Evolutionary conservation across 2,329 filamentous ascomycete species (phyloP).

Genomic region (Fusarium agapanthi): DNA sequence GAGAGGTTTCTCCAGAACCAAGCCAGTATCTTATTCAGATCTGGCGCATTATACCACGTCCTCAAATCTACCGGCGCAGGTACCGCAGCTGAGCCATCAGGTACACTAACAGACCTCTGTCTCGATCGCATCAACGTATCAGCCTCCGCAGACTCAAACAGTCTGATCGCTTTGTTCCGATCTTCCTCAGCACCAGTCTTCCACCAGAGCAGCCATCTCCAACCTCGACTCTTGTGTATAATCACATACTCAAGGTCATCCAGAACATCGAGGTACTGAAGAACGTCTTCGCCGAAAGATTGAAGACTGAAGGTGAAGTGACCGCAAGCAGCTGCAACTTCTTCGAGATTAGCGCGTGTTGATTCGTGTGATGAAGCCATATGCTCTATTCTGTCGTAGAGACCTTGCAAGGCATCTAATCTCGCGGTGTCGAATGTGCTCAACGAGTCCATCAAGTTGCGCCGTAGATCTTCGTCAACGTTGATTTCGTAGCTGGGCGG

Average conservation of each 20-base stretch:
- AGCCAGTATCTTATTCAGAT: conserved; percentile 28
- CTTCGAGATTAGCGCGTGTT: conserved; percentile 84
- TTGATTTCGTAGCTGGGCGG: conserved; percentile 55
- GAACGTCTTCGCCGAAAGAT: conserved; percentile 89
- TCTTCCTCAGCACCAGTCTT: conserved; percentile 23
- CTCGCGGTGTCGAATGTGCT: conserved; percentile 94
- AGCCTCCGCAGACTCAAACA: conserved; percentile 50
- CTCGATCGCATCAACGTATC: conserved; percentile 27
- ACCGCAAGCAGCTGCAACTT: conserved; percentile 93
- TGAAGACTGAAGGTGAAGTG: conserved; percentile 94
- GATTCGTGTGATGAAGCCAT: conserved; percentile 61
- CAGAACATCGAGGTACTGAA: conserved; percentile 80
- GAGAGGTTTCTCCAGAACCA: conserved; percentile 42
- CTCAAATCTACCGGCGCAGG: conserved; percentile 1
- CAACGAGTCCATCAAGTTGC: conserved; percentile 81
- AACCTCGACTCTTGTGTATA: conserved; percentile 69
- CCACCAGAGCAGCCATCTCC: conserved; percentile 90
- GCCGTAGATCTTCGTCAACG: conserved; percentile 82
- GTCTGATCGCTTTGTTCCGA: conserved; percentile 38
- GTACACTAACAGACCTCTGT: not conserved
- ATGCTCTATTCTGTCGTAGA: conserved; percentile 83
- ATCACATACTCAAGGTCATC: conserved; percentile 82
- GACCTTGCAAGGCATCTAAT: conserved; percentile 78
- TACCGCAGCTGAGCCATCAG: not conserved
- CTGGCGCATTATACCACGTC: conserved; percentile 20